Conservation (phyloP, 176 grass and related monocot genomes). For the Cenchrus americanus region DNA sequence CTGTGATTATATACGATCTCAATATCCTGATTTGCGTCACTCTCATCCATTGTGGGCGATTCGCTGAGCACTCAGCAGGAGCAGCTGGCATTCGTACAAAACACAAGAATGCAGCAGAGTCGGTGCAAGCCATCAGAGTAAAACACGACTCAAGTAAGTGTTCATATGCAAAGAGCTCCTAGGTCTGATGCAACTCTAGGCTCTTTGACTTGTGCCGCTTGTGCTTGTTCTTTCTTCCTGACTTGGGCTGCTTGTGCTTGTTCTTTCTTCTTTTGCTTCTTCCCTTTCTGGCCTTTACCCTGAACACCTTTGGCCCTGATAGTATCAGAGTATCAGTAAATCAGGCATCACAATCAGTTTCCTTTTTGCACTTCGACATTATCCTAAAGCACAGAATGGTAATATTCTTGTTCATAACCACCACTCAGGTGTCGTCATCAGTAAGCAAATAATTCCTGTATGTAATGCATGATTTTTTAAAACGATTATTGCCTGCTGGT, state of each 20-base stretch:
- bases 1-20: neutral
- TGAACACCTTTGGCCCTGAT: conserved; percentile 45
- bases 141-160: neutral
- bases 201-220: neutral
- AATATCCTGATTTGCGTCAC: neutral
- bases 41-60: neutral
- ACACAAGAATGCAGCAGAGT: neutral
- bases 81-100: neutral
- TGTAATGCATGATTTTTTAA: neutral
- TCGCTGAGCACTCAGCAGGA: neutral
- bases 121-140: neutral
- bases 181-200: conserved; percentile 43
- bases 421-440: neutral
- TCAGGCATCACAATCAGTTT: neutral
- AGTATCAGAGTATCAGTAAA: neutral
- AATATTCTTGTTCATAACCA: neutral
- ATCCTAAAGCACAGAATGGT: neutral
- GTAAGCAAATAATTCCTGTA: neutral
- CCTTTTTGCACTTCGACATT: neutral
- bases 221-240: conserved; percentile 35
- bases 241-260: conserved; percentile 11
- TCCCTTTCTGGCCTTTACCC: conserved; percentile 54
- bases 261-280: conserved; percentile 63
- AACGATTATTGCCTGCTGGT: neutral
- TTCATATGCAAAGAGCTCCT: conserved; percentile 79